These are phyloP conservation scores for Fraxinus pennsylvanica DNA, from an alignment of 257 asterid genomes.

Conservation along the genomic window DNA sequence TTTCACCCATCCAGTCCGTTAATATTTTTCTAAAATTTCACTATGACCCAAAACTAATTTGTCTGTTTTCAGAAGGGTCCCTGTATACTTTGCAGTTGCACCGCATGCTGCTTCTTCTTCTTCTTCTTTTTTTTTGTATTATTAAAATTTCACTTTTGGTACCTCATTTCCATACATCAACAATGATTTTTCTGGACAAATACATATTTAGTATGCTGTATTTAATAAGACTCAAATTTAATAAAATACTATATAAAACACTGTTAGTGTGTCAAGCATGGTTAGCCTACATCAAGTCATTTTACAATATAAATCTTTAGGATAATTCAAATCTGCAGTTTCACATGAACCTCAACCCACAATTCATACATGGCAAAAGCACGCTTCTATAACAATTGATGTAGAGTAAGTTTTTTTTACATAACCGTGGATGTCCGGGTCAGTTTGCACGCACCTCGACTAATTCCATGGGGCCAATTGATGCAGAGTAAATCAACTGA, in stretches of 20 bases:
- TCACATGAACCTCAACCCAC: background rate
- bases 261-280: background rate
- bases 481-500: background rate
- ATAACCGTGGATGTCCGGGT: too few relatives aligned
- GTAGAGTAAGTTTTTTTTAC: background rate
- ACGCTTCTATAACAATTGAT: background rate
- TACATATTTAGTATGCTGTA: too few relatives aligned
- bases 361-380: background rate
- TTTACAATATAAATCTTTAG: background rate
- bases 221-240: too few relatives aligned
- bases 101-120: background rate
- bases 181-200: too few relatives aligned
- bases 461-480: background rate
- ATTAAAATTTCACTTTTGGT: too few relatives aligned
- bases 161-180: too few relatives aligned
- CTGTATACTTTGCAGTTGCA: background rate
- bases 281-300: background rate
- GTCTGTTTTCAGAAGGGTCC: background rate
- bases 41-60: slow-evolving; percentile 26
- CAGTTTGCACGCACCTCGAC: too few relatives aligned
- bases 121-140: too few relatives aligned
- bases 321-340: background rate
- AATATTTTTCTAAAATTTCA: slow-evolving; percentile 16
- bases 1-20: slow-evolving; percentile 28
- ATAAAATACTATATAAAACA: too few relatives aligned